phyloP scores from a whole-genome alignment of 805 yeast species.

The Candida vaughaniae region DNA sequence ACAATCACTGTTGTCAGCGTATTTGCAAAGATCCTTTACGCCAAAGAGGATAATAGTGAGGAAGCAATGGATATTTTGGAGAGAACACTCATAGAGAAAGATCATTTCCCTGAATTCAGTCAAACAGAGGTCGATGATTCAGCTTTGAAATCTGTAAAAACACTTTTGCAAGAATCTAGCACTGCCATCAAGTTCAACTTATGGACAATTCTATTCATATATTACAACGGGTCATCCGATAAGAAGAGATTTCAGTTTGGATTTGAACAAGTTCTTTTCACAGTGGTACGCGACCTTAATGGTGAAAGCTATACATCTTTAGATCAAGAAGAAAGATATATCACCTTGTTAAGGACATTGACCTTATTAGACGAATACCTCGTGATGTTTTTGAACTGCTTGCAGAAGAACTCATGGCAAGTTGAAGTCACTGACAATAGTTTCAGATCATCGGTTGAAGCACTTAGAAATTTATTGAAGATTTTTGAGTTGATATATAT shows the following conservation, averaged over 20 bases:
- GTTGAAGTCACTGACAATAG: not conserved
- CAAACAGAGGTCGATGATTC: not conserved
- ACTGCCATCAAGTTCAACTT: conserved; percentile 65
- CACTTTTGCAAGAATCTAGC: conserved; percentile 63
- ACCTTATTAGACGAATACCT: conserved; percentile 56
- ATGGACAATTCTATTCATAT: conserved; percentile 70
- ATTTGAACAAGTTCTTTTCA: conserved; percentile 49
- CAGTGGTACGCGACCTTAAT: conserved; percentile 39
- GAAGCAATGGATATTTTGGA: conserved; percentile 46
- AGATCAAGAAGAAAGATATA: conserved; percentile 33
- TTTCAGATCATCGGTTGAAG: not conserved
- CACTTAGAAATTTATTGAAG: conserved; percentile 17
- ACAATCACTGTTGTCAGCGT: conserved; percentile 68
- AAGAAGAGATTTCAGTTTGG: conserved; percentile 44
- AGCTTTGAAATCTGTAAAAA: conserved; percentile 49
- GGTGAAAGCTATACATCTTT: conserved; percentile 16
- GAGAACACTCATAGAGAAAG: conserved; percentile 38
- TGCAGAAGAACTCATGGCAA: conserved; percentile 35
- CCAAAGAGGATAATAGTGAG: conserved; percentile 25
- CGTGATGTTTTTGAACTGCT: conserved; percentile 28
- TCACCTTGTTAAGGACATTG: conserved; percentile 47
- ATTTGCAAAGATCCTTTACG: conserved; percentile 52
- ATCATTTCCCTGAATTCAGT: conserved; percentile 3
- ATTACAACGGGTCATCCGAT: conserved; percentile 37
- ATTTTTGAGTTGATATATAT: conserved; percentile 46